A percentile compares a stretch with the other conserved stretches of the same genome.
Evolutionary conservation across 164 flowering plant genomes (phyloP).

Genomic region (Saururus chinensis): DNA sequence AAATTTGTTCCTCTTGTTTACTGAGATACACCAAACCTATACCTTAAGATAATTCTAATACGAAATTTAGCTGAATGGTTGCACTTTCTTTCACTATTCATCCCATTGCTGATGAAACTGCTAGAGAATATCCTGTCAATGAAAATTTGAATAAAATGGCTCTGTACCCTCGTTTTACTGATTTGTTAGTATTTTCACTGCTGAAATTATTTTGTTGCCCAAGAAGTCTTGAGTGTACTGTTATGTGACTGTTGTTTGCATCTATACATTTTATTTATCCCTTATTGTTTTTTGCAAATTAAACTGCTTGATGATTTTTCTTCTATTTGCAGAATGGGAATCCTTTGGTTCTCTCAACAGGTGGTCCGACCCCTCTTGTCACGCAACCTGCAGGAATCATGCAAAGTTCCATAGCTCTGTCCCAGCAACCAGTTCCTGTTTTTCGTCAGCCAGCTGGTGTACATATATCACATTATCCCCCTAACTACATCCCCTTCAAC

Average conservation of each 20-base stretch:
- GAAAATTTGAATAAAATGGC: too few relatives aligned
- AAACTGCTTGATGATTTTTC: background rate
- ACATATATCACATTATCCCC: slow-evolving; percentile 64
- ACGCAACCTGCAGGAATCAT: slow-evolving; percentile 68
- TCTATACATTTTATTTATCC: background rate
- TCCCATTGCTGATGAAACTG: too few relatives aligned
- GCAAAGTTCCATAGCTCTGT: slow-evolving; percentile 59
- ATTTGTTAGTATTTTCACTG: too few relatives aligned
- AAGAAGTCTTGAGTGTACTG: too few relatives aligned
- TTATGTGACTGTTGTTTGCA: background rate
- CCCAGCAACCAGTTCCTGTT: slow-evolving; percentile 72
- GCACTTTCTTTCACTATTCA: too few relatives aligned
- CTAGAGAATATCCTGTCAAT: too few relatives aligned
- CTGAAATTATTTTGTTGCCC: too few relatives aligned
- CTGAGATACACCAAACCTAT: too few relatives aligned
- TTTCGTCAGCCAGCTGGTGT: slow-evolving; percentile 71
- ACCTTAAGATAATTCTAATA: too few relatives aligned
- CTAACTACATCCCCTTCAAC: slow-evolving; percentile 62
- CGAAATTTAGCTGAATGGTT: too few relatives aligned
- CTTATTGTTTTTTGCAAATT: background rate
- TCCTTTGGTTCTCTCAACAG: slow-evolving; percentile 45
- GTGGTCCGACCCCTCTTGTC: slow-evolving; percentile 50
- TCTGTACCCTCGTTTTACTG: too few relatives aligned
- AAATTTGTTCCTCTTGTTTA: too few relatives aligned
- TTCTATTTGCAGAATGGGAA: slow-evolving; percentile 45